Evolutionary conservation across 2,329 filamentous ascomycete genomes (phyloP).

Genomic region (Colletotrichum aenigma): DNA sequence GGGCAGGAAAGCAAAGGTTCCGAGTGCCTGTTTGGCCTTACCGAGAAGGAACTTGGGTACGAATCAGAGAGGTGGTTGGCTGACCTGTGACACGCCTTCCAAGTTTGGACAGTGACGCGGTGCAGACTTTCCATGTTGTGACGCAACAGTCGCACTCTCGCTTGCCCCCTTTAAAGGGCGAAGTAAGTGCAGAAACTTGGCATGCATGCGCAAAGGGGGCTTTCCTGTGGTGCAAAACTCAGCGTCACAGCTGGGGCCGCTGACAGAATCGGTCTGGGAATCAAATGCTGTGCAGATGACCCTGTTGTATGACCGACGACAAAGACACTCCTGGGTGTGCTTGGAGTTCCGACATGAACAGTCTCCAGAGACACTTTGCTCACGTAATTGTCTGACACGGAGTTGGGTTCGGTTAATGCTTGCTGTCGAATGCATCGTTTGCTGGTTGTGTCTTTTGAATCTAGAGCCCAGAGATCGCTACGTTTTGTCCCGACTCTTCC

Average conservation of each 20-base stretch:
- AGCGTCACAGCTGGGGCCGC: neutral
- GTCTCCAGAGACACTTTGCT: neutral
- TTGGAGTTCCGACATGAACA: neutral
- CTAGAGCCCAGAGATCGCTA: neutral
- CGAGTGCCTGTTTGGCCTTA: neutral
- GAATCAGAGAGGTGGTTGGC: neutral
- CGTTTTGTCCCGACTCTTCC: neutral
- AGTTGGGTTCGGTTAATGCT: neutral
- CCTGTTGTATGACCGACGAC: neutral
- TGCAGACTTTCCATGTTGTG: neutral
- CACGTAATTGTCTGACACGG: neutral
- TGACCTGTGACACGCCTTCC: neutral
- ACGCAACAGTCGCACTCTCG: neutral
- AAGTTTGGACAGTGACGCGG: neutral
- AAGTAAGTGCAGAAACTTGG: neutral
- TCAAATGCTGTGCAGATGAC: neutral
- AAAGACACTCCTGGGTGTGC: neutral
- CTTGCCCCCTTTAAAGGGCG: neutral
- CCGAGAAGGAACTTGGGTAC: neutral
- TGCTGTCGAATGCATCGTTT: neutral
- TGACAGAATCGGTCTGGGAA: neutral
- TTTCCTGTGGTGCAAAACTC: neutral
- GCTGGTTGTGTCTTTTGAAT: neutral
- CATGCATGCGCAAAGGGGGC: neutral
- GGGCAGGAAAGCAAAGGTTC: neutral